Evolutionary conservation across 352 stramenopile species (phyloP).

Genomic region (Phytophthora cajani): DNA sequence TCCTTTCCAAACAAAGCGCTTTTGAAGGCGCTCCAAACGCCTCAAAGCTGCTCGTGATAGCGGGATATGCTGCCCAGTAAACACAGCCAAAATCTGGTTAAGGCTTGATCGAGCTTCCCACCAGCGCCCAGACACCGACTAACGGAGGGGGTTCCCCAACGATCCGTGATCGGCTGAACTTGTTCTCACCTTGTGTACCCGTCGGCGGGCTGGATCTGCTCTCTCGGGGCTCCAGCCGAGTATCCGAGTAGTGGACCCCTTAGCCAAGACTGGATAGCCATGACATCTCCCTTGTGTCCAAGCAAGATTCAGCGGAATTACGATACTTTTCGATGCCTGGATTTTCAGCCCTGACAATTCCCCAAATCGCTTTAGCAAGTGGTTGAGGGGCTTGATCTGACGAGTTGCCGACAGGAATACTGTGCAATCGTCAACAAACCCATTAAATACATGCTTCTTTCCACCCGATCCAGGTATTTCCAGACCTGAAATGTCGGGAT

Average conservation of each 20-base stretch:
- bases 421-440: constrained; percentile 17
- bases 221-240: no score
- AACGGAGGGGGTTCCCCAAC: no score
- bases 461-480: neutral
- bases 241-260: neutral
- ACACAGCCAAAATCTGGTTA: no score
- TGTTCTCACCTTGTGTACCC: no score
- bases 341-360: constrained; percentile 6
- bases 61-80: constrained; percentile 9
- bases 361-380: neutral
- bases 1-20: constrained; percentile 14
- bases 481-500: constrained; percentile 2
- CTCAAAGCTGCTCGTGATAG: neutral
- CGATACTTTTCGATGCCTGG: constrained; percentile 7
- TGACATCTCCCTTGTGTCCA: neutral
- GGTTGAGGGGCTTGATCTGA: neutral
- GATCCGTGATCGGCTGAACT: no score
- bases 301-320: neutral
- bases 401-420: neutral
- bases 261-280: constrained; percentile 6
- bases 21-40: constrained; percentile 10
- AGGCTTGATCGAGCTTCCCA: no score
- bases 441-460: neutral
- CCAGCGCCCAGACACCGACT: no score
- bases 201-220: no score